A percentile compares a stretch with the other conserved stretches of the same genome.
Evolutionary conservation across 768 basidiomycete species (phyloP).

Genomic region (Symmetrospora coprosmae): DNA sequence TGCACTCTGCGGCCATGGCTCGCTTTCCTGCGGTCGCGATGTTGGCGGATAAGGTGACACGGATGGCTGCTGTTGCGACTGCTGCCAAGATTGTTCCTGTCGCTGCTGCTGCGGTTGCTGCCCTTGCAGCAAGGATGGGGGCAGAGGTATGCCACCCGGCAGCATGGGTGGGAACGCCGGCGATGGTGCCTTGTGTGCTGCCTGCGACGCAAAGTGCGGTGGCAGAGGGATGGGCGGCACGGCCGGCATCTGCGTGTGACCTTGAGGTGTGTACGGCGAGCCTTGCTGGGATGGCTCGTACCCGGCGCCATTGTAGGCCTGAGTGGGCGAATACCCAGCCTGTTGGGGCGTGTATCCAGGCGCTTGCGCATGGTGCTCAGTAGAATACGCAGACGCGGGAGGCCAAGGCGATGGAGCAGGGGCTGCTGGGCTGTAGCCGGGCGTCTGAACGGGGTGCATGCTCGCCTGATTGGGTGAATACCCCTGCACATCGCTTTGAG

Average conservation of each 20-base stretch:
- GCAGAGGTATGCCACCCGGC: background rate
- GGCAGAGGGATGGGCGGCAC: too few relatives aligned
- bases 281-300: too few relatives aligned
- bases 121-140: too few relatives aligned
- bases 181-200: background rate
- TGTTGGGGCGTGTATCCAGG: background rate
- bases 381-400: too few relatives aligned
- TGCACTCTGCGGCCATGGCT: background rate
- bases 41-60: background rate
- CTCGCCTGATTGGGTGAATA: background rate
- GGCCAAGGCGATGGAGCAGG: background rate
- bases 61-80: background rate
- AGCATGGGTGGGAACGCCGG: background rate
- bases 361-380: background rate
- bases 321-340: too few relatives aligned
- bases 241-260: background rate
- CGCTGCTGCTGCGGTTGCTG: background rate
- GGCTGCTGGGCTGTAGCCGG: background rate
- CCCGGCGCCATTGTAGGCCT: too few relatives aligned
- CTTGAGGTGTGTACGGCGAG: background rate
- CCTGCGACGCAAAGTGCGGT: background rate
- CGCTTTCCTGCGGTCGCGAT: background rate
- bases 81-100: background rate
- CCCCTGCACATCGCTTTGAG: background rate
- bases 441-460: background rate